Base-by-base conservation (phyloP, 208 protist genomes). In the Acanthamoeba divionensis region DNA sequence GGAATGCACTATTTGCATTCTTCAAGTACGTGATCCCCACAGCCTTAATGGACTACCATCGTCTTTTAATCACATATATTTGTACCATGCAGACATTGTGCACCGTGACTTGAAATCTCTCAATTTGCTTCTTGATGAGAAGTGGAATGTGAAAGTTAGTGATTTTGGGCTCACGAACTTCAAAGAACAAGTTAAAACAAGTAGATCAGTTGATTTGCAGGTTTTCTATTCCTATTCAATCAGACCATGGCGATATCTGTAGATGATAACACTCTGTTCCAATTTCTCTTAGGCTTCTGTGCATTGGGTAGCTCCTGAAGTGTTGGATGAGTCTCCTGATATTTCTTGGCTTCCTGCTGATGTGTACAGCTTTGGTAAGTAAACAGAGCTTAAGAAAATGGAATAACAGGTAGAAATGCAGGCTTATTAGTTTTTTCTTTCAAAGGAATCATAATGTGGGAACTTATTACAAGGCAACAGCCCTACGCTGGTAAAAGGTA, bases 1-100 rank as follows among this genome's bases (percentile, higher is more conserved):
- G 73, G 73, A 31, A 83, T 83, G 73, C 73, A 83, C 73, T 83
- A 63, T 48, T 48, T 83, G 0, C 73, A 83, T 55, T 83, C 73
- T n/a, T 83, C 73, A n/a, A 48, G 73, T 41, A 41, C 1, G 36
- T 1, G 5, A 41, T n/a, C n/a, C n/a, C n/a, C n/a, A n/a, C n/a
- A n/a, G n/a, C n/a, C n/a, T n/a, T n/a, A n/a, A n/a, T 41, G 2
- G 5, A 12, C 55, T 12, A 21, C 55, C 4, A 0, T 24, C 7
- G n/a, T 29, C 36, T 41, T 41, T 41, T 41, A 1, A 41, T 12
- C n/a, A n/a, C n/a, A n/a, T n/a, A n/a, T n/a, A n/a, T n/a, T n/a
- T n/a, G n/a, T n/a, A n/a, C n/a, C n/a, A n/a, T n/a, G n/a, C n/a
- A 24, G 36, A 5, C 44, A 54, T 79, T 21, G 69, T 79, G 38